A percentile compares a stretch with the other conserved stretches of the same genome.
These are phyloP conservation scores for Erodium trifolium DNA, from an alignment of 441 rosid genomes.

Conservation along the genomic window DNA sequence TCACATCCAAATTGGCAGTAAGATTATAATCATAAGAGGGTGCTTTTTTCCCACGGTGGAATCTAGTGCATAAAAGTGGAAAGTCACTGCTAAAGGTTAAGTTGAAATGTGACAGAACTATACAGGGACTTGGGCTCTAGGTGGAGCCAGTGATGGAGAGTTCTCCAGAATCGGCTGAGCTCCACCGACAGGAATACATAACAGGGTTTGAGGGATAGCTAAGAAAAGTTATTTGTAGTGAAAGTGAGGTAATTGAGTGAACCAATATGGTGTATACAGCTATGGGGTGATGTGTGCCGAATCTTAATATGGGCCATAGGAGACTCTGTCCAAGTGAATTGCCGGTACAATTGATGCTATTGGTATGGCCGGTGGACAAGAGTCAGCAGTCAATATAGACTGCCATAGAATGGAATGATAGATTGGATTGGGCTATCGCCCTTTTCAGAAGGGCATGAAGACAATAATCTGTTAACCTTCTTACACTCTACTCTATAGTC, in stretches of 20 bases:
- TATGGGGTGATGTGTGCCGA: constrained; percentile 2
- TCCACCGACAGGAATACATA: constrained; percentile 6
- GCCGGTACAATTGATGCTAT: constrained; percentile 14
- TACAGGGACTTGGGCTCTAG: background rate
- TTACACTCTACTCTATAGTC: background rate
- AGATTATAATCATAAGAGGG: constrained; percentile 1
- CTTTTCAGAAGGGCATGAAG: constrained; percentile 9
- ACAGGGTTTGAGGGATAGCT: constrained; percentile 7
- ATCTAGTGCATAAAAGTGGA: background rate
- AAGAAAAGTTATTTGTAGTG: background rate
- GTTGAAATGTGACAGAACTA: constrained; percentile 3
- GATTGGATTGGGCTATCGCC: constrained; percentile 13
- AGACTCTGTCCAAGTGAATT: constrained; percentile 14
- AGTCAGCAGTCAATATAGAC: constrained; percentile 22
- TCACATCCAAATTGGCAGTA: constrained; percentile 3
- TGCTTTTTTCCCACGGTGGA: background rate
- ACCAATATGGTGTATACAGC: constrained; percentile 6
- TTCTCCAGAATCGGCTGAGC: background rate
- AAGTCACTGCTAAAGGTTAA: constrained; percentile 6
- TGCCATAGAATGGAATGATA: constrained; percentile 6
- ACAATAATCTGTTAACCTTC: background rate
- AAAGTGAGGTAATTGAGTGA: background rate
- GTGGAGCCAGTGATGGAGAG: constrained; percentile 7
- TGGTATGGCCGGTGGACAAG: constrained; percentile 23
- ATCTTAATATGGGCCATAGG: background rate